phyloP scores from a whole-genome alignment of 2,329 filamentous ascomycete species.

The Elsinoe ampelina region DNA sequence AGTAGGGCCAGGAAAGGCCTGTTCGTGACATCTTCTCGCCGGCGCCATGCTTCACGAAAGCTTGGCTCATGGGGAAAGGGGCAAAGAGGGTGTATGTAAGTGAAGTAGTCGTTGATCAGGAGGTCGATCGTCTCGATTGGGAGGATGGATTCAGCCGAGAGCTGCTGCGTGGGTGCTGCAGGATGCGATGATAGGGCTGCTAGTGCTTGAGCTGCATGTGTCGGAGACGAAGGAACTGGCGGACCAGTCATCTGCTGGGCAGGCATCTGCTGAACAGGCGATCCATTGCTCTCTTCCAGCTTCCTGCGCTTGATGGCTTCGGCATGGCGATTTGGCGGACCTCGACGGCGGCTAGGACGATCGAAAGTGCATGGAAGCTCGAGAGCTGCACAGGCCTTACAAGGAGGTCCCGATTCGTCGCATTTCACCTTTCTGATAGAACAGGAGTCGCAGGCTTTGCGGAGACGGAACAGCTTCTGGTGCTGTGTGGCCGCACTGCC shows the following conservation, averaged over 20 bases:
- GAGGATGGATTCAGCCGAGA: conserved; percentile 60
- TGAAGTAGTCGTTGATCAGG: conserved; percentile 74
- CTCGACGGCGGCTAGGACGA: conserved; percentile 52
- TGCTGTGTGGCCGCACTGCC: conserved; percentile 18
- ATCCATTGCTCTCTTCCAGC: conserved; percentile 36
- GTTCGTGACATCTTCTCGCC: conserved; percentile 56
- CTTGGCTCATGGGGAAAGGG: conserved; percentile 73
- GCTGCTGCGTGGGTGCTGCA: conserved; percentile 27
- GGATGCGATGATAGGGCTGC: conserved; percentile 40
- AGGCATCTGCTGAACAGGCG: conserved; percentile 35
- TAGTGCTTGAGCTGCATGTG: conserved; percentile 44
- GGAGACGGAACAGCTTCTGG: conserved; percentile 28
- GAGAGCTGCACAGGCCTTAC: conserved; percentile 53
- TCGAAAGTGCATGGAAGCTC: conserved; percentile 61
- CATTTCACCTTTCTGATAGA: conserved; percentile 42
- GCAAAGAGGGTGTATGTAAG: conserved; percentile 66
- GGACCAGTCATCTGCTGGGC: conserved; percentile 24
- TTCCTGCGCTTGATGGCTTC: conserved; percentile 57
- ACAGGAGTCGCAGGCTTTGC: conserved; percentile 33
- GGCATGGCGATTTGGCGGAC: conserved; percentile 57
- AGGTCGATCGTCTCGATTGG: conserved; percentile 58
- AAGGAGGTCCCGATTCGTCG: conserved; percentile 57
- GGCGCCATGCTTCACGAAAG: conserved; percentile 59
- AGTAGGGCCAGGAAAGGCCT: conserved; percentile 61
- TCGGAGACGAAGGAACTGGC: conserved; percentile 41